Conservation (phyloP, 805 yeast species). For the Crinitomyces ghanaensis region DNA sequence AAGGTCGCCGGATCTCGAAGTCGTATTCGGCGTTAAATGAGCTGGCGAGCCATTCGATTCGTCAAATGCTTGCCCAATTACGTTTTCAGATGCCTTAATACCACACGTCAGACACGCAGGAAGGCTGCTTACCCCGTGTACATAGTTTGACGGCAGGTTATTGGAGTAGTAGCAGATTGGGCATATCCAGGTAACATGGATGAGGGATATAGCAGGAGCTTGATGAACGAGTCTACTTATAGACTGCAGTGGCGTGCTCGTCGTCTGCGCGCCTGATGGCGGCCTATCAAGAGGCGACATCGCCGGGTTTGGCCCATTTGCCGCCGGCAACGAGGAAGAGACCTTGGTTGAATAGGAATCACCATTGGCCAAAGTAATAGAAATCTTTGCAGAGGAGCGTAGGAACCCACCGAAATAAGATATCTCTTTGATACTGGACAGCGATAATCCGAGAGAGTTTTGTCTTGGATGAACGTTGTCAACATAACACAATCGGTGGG, state of each 20-base stretch:
- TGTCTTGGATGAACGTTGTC: conserved; percentile 36
- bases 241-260: background rate
- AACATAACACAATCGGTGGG: conserved; percentile 59
- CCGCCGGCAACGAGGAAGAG: too few species aligned
- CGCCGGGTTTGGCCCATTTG: conserved; percentile 3
- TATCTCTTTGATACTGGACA: conserved; percentile 31
- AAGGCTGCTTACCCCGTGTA: conserved; percentile 20
- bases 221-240: conserved; percentile 1
- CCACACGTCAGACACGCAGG: conserved; percentile 58
- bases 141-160: conserved; percentile 26
- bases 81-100: conserved; percentile 32
- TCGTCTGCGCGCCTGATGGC: conserved; percentile 1
- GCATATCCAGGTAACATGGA: conserved; percentile 56
- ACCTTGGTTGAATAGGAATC: background rate
- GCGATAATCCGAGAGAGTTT: conserved; percentile 37
- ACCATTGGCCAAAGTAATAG: conserved; percentile 27
- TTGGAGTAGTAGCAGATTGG: conserved; percentile 79
- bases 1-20: too few species aligned
- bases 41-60: too few species aligned
- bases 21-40: conserved; percentile 5
- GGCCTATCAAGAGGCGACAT: conserved; percentile 1
- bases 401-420: conserved; percentile 46
- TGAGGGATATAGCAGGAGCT: conserved; percentile 6
- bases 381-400: conserved; percentile 71
- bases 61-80: conserved; percentile 23